Evolutionary conservation across 257 asterid genomes (phyloP).

Genomic region (Solanum rostratum): DNA sequence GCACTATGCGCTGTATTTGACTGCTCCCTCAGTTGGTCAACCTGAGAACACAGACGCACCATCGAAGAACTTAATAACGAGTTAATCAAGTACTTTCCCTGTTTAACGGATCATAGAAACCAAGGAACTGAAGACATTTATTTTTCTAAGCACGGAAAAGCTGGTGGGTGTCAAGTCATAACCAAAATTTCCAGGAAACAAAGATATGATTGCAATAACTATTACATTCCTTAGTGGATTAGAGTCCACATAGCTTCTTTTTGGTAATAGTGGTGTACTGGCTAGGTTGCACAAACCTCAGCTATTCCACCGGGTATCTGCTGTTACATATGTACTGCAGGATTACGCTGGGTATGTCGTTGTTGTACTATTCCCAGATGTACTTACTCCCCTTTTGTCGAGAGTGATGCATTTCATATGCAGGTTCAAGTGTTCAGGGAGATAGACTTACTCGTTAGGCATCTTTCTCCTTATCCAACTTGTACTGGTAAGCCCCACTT

Average conservation of each 20-base stretch:
- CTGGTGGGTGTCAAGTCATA: background rate
- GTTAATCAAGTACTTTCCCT: background rate
- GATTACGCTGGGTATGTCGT: too few species aligned
- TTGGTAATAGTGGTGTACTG: background rate
- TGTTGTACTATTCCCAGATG: background rate
- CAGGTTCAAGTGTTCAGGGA: too few species aligned
- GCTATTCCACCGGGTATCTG: background rate
- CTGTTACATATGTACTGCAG: background rate
- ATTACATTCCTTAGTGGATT: background rate
- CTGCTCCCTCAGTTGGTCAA: constrained; percentile 63
- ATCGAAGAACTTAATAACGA: background rate
- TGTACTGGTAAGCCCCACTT: too few species aligned
- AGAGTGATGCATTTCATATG: too few species aligned
- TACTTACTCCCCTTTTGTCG: background rate
- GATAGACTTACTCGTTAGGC: too few species aligned
- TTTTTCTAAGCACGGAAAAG: background rate
- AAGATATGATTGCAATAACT: background rate
- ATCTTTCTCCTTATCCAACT: too few species aligned
- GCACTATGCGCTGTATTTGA: constrained; percentile 40
- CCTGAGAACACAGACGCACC: constrained; percentile 21
- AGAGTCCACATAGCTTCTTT: background rate
- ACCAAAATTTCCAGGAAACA: background rate
- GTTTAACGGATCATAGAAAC: too few species aligned
- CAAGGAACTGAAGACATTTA: background rate
- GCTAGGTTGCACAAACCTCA: background rate